Conservation (phyloP, 805 yeast species). For the Kuraishia cidri region DNA sequence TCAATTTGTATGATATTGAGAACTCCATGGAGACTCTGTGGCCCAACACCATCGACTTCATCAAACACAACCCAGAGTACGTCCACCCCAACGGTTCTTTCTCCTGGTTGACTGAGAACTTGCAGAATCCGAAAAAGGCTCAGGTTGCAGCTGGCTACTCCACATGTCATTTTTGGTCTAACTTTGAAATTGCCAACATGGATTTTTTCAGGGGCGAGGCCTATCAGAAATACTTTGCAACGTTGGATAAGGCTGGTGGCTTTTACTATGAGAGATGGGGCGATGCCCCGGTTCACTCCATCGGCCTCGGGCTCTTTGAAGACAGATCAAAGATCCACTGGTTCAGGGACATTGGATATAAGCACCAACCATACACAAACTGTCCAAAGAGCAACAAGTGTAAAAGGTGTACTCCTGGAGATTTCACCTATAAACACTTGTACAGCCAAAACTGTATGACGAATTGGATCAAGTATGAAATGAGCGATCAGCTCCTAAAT, state of each 20-base stretch:
- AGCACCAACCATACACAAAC: slow-evolving; percentile 65
- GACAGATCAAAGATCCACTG: slow-evolving; percentile 67
- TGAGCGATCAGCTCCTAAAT: slow-evolving; percentile 15
- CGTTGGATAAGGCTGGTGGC: slow-evolving; percentile 63
- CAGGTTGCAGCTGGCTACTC: slow-evolving; percentile 34
- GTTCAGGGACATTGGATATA: slow-evolving; percentile 81
- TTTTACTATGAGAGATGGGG: slow-evolving; percentile 93
- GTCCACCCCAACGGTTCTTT: slow-evolving; percentile 45
- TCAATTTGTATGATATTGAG: slow-evolving; percentile 63
- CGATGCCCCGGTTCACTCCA: slow-evolving; percentile 83
- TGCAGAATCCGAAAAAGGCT: slow-evolving; percentile 39
- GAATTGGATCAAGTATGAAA: slow-evolving; percentile 50
- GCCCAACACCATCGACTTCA: slow-evolving; percentile 58
- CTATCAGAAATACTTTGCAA: slow-evolving; percentile 53
- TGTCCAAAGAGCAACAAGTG: slow-evolving; percentile 51
- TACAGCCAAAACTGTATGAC: slow-evolving; percentile 69
- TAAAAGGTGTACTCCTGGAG: slow-evolving; percentile 41
- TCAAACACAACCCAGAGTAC: slow-evolving; percentile 47
- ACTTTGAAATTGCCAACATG: slow-evolving; percentile 80
- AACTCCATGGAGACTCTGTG: slow-evolving; percentile 55
- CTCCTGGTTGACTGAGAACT: slow-evolving; percentile 41
- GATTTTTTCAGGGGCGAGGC: slow-evolving; percentile 69
- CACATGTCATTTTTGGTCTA: slow-evolving; percentile 83
- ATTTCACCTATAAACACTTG: slow-evolving; percentile 44
- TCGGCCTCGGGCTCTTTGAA: slow-evolving; percentile 66